Base-by-base conservation (phyloP, 2,329 filamentous ascomycete species). In the Fusarium marasasianum region DNA sequence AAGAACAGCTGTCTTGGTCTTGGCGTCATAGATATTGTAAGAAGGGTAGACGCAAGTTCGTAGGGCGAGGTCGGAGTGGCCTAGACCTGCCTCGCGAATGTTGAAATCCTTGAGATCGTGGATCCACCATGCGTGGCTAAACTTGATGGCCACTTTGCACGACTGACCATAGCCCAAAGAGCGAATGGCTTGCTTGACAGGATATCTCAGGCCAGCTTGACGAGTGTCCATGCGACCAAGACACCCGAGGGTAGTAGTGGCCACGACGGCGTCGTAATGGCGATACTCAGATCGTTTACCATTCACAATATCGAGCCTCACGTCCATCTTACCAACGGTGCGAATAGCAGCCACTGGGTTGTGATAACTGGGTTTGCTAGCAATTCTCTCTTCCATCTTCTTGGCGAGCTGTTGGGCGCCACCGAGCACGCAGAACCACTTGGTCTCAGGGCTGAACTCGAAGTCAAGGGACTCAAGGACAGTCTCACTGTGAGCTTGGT, bases 31-130 rank as follows among this genome's bases (percentile, higher is more conserved):
- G 11, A 69, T 69, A 6, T 69, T 69, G 17, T 69, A 69, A 0
- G 66, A 69, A 6, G 66, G 66, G 22, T 69, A 69, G 2, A 69
- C 66, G 1, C 66, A 69, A 15, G 56, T 66, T 20, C 66, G 48
- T 0, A 69, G 35, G 5, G 66, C 38, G 0, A 69, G 26, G 15
- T 69, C 66, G 0, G 64, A 56, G 1, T 54, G 57, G 1, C 63
- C 40, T 6, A 69, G n/a, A 9, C 66, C 66, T 10, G 63, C 66
- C 20, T 69, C 17, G 0, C 8, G 40, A 8, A 69, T 69, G 11
- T 56, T 56, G 31, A 69, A 69, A 0, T 9, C 40, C 26, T 63
- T 56, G 3, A 69, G 64, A 38, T 63, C 51, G 24, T 63, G 51
- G 11, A 63, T 63, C 66, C 66, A 69, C 66, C 66, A 69, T 0